Evolutionary conservation across 2,329 filamentous ascomycete genomes (phyloP).

Genomic region (Diaporthe sp.): DNA sequence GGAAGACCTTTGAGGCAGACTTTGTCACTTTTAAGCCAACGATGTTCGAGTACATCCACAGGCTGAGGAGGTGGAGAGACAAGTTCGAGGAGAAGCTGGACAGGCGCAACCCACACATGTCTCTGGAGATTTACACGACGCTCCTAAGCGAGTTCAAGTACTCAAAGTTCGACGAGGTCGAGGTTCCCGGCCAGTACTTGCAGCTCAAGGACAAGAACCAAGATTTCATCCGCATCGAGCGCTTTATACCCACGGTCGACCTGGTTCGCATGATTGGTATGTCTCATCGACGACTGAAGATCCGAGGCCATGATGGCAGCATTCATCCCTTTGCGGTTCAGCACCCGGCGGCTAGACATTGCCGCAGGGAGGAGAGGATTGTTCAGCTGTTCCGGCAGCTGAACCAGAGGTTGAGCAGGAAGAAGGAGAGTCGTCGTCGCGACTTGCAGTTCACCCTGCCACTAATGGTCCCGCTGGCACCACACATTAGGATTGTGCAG

Average conservation of each 20-base stretch:
- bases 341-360: conserved; percentile 92
- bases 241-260: conserved; percentile 95
- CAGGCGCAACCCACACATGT: conserved; percentile 76
- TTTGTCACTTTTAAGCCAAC: conserved; percentile 96
- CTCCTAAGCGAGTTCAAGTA: conserved; percentile 97
- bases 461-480: conserved; percentile 93
- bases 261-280: conserved; percentile 90
- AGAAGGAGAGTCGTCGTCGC: conserved; percentile 93
- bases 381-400: conserved; percentile 97
- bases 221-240: conserved; percentile 96
- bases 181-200: conserved; percentile 96
- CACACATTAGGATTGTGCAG: conserved; percentile 93
- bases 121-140: conserved; percentile 87
- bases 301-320: conserved; percentile 96
- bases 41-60: conserved; percentile 99
- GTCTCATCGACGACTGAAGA: conserved; percentile 92
- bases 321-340: conserved; percentile 97
- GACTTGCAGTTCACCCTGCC: conserved; percentile 97
- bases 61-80: conserved; percentile 93
- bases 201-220: conserved; percentile 99
- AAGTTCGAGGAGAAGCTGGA: conserved; percentile 99
- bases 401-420: conserved; percentile 89
- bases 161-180: conserved; percentile 98
- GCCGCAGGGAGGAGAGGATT: conserved; percentile 92
- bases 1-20: conserved; percentile 96